phyloP scores from a whole-genome alignment of 2,329 filamentous ascomycete genomes.

The Neoarthrinium moseri region DNA sequence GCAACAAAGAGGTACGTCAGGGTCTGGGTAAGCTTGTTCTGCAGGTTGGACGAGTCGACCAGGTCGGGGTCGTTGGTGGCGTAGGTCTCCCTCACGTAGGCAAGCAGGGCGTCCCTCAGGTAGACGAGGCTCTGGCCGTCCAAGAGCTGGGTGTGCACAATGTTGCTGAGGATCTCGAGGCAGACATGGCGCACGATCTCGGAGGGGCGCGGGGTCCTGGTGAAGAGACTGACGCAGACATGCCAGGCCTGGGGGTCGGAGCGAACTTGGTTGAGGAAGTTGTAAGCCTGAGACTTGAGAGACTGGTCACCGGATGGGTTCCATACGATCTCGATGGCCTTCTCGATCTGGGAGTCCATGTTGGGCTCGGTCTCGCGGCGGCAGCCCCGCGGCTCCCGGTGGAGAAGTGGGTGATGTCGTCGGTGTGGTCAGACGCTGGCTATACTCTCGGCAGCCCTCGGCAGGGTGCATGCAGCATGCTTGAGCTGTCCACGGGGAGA shows the following conservation, averaged over 20 bases:
- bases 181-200: constrained; percentile 87
- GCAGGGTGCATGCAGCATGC: constrained; percentile 40
- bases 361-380: not conserved
- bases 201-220: constrained; percentile 69
- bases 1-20: constrained; percentile 90
- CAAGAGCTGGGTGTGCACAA: constrained; percentile 76
- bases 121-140: constrained; percentile 70
- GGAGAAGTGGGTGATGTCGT: constrained; percentile 10
- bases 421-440: constrained; percentile 30
- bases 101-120: constrained; percentile 78
- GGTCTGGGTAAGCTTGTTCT: constrained; percentile 97
- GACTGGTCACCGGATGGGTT: constrained; percentile 73
- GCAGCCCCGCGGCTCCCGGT: constrained; percentile 4
- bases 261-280: constrained; percentile 76
- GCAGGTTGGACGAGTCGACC: constrained; percentile 73
- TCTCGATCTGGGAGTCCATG: constrained; percentile 67
- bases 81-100: constrained; percentile 78
- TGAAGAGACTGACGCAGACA: constrained; percentile 83
- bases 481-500: no score
- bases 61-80: constrained; percentile 53
- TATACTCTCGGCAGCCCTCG: constrained; percentile 41
- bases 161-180: constrained; percentile 90
- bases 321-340: constrained; percentile 92
- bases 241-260: constrained; percentile 86
- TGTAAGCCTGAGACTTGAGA: constrained; percentile 79